Evolutionary conservation across 352 stramenopile species (phyloP).

Genomic region (Globisporangium cylindrosporum): DNA sequence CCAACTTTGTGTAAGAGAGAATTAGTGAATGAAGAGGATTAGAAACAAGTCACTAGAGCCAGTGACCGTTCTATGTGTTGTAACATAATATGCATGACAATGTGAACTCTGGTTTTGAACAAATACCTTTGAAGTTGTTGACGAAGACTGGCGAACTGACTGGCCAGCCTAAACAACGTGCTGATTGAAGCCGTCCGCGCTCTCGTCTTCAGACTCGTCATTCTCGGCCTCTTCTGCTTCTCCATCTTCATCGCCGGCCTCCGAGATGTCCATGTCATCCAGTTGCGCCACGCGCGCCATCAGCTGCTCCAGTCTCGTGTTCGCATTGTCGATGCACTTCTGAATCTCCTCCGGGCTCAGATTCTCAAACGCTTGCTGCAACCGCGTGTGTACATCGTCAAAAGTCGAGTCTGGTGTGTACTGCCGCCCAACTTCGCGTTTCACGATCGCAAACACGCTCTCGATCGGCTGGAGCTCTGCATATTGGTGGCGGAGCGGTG

Average conservation of each 20-base stretch:
- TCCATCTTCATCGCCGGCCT: neutral
- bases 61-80: neutral
- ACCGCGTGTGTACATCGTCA: constrained; percentile 2
- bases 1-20: constrained; percentile 10
- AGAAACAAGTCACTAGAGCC: neutral
- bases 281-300: constrained; percentile 11
- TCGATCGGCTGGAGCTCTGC: constrained; percentile 11
- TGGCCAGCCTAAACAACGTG: neutral
- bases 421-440: constrained; percentile 7
- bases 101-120: neutral
- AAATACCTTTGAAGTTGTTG: neutral
- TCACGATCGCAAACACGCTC: neutral
- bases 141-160: neutral
- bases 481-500: neutral
- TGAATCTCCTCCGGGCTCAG: constrained; percentile 5
- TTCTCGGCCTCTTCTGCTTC: neutral
- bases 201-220: neutral
- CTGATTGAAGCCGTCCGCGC: neutral
- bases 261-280: constrained; percentile 1
- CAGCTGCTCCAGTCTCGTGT: constrained; percentile 6
- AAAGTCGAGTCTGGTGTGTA: constrained; percentile 7
- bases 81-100: neutral
- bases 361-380: constrained; percentile 7
- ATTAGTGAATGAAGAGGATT: neutral
- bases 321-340: constrained; percentile 9